phyloP scores from a whole-genome alignment of 108 stramenopile species.

The Schizochytrium sp. region DNA sequence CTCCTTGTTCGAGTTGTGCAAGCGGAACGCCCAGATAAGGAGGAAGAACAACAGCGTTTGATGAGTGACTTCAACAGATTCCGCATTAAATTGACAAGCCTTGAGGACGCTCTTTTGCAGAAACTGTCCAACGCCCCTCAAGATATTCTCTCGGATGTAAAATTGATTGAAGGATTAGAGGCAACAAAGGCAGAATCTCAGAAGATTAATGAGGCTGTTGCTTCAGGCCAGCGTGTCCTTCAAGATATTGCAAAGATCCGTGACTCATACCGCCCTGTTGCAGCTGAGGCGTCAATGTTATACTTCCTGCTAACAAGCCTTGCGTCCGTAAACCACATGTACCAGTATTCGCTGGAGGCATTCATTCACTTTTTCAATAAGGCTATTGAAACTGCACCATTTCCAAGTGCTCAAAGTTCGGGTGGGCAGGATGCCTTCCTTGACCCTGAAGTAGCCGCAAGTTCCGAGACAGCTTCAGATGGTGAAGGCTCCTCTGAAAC shows the following conservation, averaged over 20 bases:
- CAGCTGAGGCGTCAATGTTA: slow-evolving; percentile 91
- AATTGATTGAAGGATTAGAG: slow-evolving; percentile 90
- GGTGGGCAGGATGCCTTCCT: not conserved
- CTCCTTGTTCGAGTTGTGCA: slow-evolving; percentile 88
- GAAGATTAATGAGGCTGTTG: slow-evolving; percentile 87
- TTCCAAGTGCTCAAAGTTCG: not conserved
- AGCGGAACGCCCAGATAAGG: slow-evolving; percentile 86
- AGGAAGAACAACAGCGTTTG: slow-evolving; percentile 83
- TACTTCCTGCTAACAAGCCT: slow-evolving; percentile 91
- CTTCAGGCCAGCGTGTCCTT: slow-evolving; percentile 82
- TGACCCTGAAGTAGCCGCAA: not conserved
- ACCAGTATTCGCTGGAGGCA: slow-evolving; percentile 90
- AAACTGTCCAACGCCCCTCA: slow-evolving; percentile 89
- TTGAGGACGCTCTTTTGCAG: slow-evolving; percentile 90
- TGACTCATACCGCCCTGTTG: slow-evolving; percentile 86
- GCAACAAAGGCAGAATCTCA: slow-evolving; percentile 86
- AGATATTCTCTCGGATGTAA: slow-evolving; percentile 88
- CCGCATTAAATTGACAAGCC: slow-evolving; percentile 85
- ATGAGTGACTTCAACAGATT: slow-evolving; percentile 82
- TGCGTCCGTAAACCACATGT: slow-evolving; percentile 89
- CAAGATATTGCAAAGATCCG: slow-evolving; percentile 84
- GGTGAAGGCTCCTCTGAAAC: not conserved
- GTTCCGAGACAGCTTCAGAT: not conserved
- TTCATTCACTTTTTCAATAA: slow-evolving; percentile 89
- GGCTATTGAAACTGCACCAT: slow-evolving; percentile 80